These are phyloP conservation scores for Exophiala lecanii-corni DNA, from an alignment of 2,329 filamentous ascomycete species.

Conservation along the genomic window DNA sequence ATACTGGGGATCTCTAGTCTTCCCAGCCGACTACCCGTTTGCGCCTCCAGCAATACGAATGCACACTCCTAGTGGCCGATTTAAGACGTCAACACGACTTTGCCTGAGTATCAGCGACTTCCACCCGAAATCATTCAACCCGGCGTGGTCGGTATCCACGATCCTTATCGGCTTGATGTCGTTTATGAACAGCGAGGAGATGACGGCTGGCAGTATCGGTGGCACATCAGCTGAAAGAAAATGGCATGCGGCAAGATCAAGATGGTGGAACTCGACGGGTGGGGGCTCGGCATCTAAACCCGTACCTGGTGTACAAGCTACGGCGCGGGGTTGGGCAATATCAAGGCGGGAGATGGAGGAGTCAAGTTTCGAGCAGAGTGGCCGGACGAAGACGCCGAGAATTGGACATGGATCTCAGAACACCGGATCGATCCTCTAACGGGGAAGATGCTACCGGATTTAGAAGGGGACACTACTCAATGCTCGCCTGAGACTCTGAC, in stretches of 20 bases:
- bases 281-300: slow-evolving; percentile 63
- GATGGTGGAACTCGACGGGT: slow-evolving; percentile 97
- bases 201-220: slow-evolving; percentile 88
- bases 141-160: slow-evolving; percentile 95
- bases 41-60: slow-evolving; percentile 96
- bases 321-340: slow-evolving; percentile 66
- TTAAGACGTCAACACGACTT: slow-evolving; percentile 84
- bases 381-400: slow-evolving; percentile 83
- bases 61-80: slow-evolving; percentile 95
- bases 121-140: slow-evolving; percentile 96
- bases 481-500: slow-evolving; percentile 61
- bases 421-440: slow-evolving; percentile 73
- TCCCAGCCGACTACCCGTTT: slow-evolving; percentile 95
- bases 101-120: slow-evolving; percentile 97
- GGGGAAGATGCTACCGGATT: slow-evolving; percentile 60
- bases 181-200: slow-evolving; percentile 98
- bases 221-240: slow-evolving; percentile 72
- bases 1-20: slow-evolving; percentile 96
- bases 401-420: slow-evolving; percentile 86
- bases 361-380: slow-evolving; percentile 85
- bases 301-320: slow-evolving; percentile 48
- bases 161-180: slow-evolving; percentile 90
- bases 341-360: slow-evolving; percentile 88
- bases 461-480: slow-evolving; percentile 35
- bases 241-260: slow-evolving; percentile 68